phyloP scores from a whole-genome alignment of 495 filamentous ascomycete species.

The Wilcoxina mikolae region DNA sequence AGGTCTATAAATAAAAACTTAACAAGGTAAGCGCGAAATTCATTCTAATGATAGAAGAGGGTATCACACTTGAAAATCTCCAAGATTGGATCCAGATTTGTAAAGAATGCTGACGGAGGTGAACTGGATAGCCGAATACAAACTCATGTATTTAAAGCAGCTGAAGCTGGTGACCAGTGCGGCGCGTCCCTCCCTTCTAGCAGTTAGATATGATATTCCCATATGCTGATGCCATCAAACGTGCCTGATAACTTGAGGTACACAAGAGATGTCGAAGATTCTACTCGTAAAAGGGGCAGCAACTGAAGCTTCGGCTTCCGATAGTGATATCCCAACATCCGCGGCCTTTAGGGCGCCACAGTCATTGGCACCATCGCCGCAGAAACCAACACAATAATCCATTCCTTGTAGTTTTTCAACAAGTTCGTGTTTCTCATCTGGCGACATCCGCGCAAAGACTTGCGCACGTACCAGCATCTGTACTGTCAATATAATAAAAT shows the following conservation, averaged over 20 bases:
- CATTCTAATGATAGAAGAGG: constrained; percentile 13
- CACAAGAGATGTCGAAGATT: constrained; percentile 91
- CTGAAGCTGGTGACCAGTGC: constrained; percentile 95
- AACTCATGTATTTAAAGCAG: constrained; percentile 99
- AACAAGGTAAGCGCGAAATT: constrained; percentile 18
- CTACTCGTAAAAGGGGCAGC: constrained; percentile 94
- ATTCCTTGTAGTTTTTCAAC: constrained; percentile 95
- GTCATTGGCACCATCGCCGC: constrained; percentile 95
- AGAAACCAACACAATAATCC: constrained; percentile 92
- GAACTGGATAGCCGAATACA: constrained; percentile 98
- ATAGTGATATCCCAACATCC: constrained; percentile 96
- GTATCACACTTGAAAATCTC: constrained; percentile 67
- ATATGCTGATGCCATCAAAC: no score
- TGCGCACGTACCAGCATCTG: constrained; percentile 82
- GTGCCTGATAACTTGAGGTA: constrained; percentile 84
- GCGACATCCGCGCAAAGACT: constrained; percentile 96
- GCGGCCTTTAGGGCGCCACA: constrained; percentile 95
- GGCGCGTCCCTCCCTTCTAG: constrained; percentile 81
- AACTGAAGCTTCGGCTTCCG: constrained; percentile 94
- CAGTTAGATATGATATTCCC: constrained; percentile 29
- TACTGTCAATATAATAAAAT: constrained; percentile 17
- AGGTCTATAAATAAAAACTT: constrained; percentile 92
- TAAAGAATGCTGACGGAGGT: constrained; percentile 98
- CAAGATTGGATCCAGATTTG: constrained; percentile 85
- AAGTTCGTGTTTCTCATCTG: constrained; percentile 96